A percentile compares a stretch with the other conserved stretches of the same genome.
Evolutionary conservation across 2,329 filamentous ascomycete genomes (phyloP).

Genomic region (Claviceps africana): DNA sequence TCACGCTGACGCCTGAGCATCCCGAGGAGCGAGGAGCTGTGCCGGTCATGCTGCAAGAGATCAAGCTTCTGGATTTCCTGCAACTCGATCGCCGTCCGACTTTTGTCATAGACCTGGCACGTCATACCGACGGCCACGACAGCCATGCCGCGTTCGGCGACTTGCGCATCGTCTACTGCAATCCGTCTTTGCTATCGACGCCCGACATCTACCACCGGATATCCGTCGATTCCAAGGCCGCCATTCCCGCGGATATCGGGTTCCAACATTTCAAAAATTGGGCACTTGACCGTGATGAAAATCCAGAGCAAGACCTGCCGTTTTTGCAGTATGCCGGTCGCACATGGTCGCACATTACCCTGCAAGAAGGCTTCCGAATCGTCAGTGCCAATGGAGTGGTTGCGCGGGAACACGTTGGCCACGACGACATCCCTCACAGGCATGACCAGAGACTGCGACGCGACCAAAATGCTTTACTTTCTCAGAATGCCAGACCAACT

Average conservation of each 20-base stretch:
- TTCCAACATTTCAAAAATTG: conserved; percentile 4
- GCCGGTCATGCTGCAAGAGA: conserved; percentile 8
- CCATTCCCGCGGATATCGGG: background rate
- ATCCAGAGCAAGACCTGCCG: background rate
- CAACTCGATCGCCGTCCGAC: conserved; percentile 27
- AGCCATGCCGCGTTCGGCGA: conserved; percentile 3
- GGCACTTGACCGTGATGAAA: background rate
- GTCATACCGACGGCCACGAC: conserved; percentile 4
- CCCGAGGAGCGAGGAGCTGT: background rate
- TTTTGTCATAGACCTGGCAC: conserved; percentile 21
- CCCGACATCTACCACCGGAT: conserved; percentile 2
- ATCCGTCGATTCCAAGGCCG: background rate
- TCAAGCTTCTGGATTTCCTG: conserved; percentile 26
- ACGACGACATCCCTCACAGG: background rate
- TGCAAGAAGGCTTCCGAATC: conserved; percentile 1
- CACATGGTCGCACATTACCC: conserved; percentile 3
- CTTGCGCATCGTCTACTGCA: conserved; percentile 21
- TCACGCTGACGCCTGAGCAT: background rate
- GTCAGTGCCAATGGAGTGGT: conserved; percentile 10
- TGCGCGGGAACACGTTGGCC: conserved; percentile 7
- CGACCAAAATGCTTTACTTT: background rate
- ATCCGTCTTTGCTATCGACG: conserved; percentile 12
- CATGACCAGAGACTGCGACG: background rate
- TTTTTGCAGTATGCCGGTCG: conserved; percentile 6
- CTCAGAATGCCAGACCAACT: background rate